phyloP scores from a whole-genome alignment of 495 filamentous ascomycete species.

The Trichodelitschia bisporula region DNA sequence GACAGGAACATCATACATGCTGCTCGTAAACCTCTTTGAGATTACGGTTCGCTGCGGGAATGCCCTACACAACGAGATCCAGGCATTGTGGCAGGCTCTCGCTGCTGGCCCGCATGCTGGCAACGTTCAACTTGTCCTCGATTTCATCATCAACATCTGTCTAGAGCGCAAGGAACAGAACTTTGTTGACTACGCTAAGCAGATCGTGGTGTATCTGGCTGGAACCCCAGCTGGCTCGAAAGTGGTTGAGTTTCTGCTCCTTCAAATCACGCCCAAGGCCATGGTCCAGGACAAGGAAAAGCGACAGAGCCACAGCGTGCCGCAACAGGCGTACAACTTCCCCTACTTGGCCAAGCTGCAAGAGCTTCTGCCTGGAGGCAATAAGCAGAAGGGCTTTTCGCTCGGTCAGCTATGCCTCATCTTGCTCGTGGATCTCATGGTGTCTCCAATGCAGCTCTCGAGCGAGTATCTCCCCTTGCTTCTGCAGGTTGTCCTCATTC shows the following conservation, averaged over 20 bases:
- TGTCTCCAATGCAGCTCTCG: constrained; percentile 60
- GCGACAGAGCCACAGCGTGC: constrained; percentile 41
- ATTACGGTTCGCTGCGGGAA: constrained; percentile 83
- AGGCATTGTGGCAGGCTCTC: constrained; percentile 90
- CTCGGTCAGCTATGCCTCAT: constrained; percentile 84
- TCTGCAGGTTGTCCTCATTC: constrained; percentile 71
- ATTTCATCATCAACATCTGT: constrained; percentile 87
- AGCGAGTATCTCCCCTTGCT: constrained; percentile 59
- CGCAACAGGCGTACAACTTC: constrained; percentile 45
- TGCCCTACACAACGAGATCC: constrained; percentile 81
- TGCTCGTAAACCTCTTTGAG: constrained; percentile 85
- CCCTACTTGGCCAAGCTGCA: constrained; percentile 78
- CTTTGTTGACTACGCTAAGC: constrained; percentile 91
- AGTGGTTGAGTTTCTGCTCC: constrained; percentile 77
- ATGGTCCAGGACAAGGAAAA: constrained; percentile 57
- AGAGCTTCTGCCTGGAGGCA: constrained; percentile 49
- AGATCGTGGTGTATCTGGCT: constrained; percentile 86
- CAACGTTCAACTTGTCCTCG: constrained; percentile 84
- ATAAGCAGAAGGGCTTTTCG: constrained; percentile 66
- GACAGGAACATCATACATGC: constrained; percentile 75
- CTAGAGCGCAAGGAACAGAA: constrained; percentile 87
- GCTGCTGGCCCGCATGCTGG: constrained; percentile 81
- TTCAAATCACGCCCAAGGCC: constrained; percentile 69
- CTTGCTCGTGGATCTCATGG: constrained; percentile 85
- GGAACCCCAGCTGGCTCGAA: constrained; percentile 77